phyloP scores from a whole-genome alignment of 2,329 filamentous ascomycete species.

The Apiospora arundinis region DNA sequence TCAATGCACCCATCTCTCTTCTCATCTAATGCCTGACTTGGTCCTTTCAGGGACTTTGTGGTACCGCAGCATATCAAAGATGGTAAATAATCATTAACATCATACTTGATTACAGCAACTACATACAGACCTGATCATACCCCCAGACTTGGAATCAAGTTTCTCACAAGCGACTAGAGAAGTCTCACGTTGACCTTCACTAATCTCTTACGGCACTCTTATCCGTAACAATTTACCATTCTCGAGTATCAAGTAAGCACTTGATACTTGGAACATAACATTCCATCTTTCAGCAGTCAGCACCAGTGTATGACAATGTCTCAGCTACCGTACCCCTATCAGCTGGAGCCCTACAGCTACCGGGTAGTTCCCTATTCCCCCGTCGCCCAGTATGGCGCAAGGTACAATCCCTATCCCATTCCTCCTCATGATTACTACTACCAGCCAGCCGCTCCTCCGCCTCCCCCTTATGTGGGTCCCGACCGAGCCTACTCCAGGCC shows the following conservation, averaged over 20 bases:
- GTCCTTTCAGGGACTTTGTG: neutral
- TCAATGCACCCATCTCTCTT: too few species aligned
- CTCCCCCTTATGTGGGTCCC: neutral
- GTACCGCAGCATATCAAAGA: neutral
- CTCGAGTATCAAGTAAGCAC: neutral
- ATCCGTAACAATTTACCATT: neutral
- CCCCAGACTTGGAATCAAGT: too few species aligned
- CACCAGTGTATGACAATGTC: neutral
- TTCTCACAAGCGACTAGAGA: too few species aligned
- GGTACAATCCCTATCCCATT: neutral
- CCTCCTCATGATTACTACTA: neutral
- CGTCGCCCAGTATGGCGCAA: neutral
- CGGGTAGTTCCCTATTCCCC: neutral
- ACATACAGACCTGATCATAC: too few species aligned
- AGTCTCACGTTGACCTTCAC: too few species aligned
- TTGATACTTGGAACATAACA: neutral
- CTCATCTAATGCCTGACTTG: neutral
- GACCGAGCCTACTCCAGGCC: neutral
- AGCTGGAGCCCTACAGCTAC: neutral
- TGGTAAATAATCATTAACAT: too few species aligned
- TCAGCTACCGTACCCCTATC: neutral
- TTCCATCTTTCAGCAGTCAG: neutral
- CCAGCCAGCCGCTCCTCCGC: neutral
- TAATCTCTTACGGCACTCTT: neutral
- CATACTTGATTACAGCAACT: too few species aligned